Evolutionary conservation across 176 grass and related monocot species (phyloP), one percentile per base, ranked within the genome.

Genomic region (Eragrostis nindensis): DNA sequence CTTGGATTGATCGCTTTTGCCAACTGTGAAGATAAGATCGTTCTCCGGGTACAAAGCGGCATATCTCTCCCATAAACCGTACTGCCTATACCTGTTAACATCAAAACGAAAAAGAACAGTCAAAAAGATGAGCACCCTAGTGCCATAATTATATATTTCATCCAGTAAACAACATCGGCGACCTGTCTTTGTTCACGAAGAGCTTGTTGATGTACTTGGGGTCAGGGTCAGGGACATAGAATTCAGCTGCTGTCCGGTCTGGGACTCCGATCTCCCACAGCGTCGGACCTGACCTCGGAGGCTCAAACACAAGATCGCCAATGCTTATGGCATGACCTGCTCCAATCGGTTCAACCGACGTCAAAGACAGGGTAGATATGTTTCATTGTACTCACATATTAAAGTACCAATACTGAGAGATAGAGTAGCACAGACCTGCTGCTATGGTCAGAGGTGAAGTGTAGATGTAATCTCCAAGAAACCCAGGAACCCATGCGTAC

Each of bases 61-160:
- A 60, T 93, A 98, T 73, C 92, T 82, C 21, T 92, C 95, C 95
- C 95, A 98, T 19, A 94, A 49, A 5, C 95, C 95, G 62, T 98
- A 98, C 74, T 98, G 95, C 48, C 92, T 78, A 44, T 89, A 97
- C 55, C 89, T 93, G 59, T 67, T 26, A 60, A 6, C 68, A 63
- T 71, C 2, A 12, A 38, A 57, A 5, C 36, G 42, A 17, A n/a
- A n/a, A 10, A 10, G 32, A 3, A 39, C 0, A 4, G 0, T 25
- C 16, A 10, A 44, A 8, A 62, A 17, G 11, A n/a, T n/a, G n/a
- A 27, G 11, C 10, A 61, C 10, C 5, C 57, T 1, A 13, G 5
- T 13, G 57, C 24, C 3, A 61, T 6, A 63, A 30, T 36, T 36
- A 36, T n/a, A n/a, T n/a, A n/a, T 27, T 61, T 61, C 10, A 61